Conservation (phyloP, 306 rosid genomes). For the Cucumis cinereus region DNA sequence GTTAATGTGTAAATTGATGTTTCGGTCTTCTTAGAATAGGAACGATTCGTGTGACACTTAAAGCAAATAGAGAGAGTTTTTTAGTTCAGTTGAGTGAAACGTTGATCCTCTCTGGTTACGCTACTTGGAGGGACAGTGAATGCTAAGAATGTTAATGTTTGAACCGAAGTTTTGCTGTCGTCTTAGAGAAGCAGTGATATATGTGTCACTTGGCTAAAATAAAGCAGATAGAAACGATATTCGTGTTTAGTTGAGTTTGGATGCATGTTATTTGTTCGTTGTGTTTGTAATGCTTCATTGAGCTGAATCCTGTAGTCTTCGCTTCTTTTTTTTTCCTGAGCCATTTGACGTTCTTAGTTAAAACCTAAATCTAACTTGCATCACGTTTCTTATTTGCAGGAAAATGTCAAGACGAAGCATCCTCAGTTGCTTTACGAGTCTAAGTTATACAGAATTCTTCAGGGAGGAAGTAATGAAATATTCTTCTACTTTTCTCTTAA, state of each 20-base stretch:
- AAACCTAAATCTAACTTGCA: background rate
- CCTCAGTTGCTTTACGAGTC: conserved; percentile 94
- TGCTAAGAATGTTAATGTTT: background rate
- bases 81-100: background rate
- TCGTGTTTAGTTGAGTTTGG: background rate
- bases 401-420: conserved; percentile 93
- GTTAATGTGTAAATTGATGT: background rate
- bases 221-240: background rate
- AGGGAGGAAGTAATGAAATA: conserved; percentile 79
- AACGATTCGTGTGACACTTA: background rate
- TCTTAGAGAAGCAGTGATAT: background rate
- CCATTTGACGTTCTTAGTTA: background rate
- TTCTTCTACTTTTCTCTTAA: background rate
- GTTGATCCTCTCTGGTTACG: background rate
- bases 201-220: background rate
- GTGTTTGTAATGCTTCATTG: background rate
- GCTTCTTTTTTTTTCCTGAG: background rate
- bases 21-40: background rate
- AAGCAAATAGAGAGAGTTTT: background rate
- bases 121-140: background rate
- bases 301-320: background rate
- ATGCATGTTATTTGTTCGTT: background rate
- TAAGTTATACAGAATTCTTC: conserved; percentile 85
- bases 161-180: background rate
- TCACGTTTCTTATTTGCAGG: conserved; percentile 29